A percentile compares a stretch with the other conserved stretches of the same genome.
phyloP scores from a whole-genome alignment of 371 early-diverging fungal genomes.

The Mortierella sp. region DNA sequence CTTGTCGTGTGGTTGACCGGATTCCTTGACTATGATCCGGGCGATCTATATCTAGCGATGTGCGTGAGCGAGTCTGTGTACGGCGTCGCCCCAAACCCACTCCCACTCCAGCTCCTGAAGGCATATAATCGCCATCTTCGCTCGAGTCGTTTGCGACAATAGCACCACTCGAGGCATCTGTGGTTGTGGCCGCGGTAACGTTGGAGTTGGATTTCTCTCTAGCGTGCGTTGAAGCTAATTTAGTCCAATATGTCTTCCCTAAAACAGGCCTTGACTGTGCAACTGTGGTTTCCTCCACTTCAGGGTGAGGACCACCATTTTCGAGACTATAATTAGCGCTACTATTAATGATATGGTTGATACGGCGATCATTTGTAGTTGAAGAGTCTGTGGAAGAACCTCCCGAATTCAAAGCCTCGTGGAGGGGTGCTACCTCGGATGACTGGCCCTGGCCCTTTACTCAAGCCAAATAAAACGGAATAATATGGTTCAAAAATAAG shows the following conservation, averaged over 20 bases:
- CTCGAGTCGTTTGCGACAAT: not conserved
- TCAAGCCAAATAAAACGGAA: not conserved
- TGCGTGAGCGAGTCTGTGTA: not conserved
- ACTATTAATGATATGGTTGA: not conserved
- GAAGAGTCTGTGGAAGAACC: not conserved
- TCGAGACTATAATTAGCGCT: not conserved
- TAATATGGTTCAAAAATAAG: not conserved
- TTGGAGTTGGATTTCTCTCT: not conserved
- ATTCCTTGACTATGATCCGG: not conserved
- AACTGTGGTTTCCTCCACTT: not conserved
- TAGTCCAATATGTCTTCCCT: conserved; percentile 15
- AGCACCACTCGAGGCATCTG: conserved; percentile 4
- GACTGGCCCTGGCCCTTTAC: conserved; percentile 3
- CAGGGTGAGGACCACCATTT: not conserved
- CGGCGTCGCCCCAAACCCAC: not conserved
- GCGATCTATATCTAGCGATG: not conserved
- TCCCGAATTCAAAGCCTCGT: not conserved
- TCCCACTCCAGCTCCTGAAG: not conserved
- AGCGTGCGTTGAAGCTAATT: conserved; percentile 10
- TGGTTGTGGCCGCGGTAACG: not conserved
- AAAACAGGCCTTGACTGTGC: not conserved
- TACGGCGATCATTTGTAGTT: not conserved
- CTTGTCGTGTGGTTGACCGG: not conserved
- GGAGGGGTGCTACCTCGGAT: not conserved
- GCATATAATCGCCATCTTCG: not conserved